Percentiles rank a stretch among this genome's conserved stretches.
Evolutionary conservation across 2,329 filamentous ascomycete genomes (phyloP).

Genomic region (Malbranchea zuffiana): DNA sequence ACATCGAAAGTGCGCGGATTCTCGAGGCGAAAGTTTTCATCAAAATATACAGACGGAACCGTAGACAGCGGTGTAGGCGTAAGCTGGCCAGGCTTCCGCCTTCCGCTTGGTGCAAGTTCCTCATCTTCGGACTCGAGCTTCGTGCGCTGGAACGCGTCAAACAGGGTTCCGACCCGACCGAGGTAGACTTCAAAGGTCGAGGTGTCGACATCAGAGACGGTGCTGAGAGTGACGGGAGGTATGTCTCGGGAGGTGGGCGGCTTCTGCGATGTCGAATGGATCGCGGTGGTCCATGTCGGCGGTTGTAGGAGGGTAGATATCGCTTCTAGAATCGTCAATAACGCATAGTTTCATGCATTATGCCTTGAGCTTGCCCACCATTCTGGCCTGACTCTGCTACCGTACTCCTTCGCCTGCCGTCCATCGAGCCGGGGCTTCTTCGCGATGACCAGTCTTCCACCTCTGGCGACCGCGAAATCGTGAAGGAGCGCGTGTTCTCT

Average conservation of each 20-base stretch:
- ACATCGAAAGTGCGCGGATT: conserved; percentile 82
- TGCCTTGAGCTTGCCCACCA: conserved; percentile 39
- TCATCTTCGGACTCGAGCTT: conserved; percentile 35
- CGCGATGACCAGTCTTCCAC: background rate
- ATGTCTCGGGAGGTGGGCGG: conserved; percentile 71
- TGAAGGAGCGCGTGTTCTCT: background rate
- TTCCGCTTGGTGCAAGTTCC: conserved; percentile 43
- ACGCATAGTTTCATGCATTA: background rate
- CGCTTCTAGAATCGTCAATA: conserved; percentile 36
- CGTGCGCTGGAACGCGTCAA: conserved; percentile 60
- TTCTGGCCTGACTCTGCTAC: conserved; percentile 60
- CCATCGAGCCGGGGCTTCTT: background rate
- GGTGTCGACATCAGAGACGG: conserved; percentile 60
- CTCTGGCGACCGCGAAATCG: background rate
- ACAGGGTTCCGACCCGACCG: conserved; percentile 61
- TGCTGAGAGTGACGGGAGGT: conserved; percentile 69
- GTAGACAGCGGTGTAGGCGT: conserved; percentile 69
- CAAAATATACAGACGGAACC: conserved; percentile 74
- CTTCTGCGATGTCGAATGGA: conserved; percentile 49
- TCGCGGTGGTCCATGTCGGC: conserved; percentile 61
- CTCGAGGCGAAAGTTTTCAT: conserved; percentile 74
- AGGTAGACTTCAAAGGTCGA: conserved; percentile 67
- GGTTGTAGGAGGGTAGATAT: conserved; percentile 75
- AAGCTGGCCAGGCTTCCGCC: conserved; percentile 40
- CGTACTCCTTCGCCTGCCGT: conserved; percentile 22